These are phyloP conservation scores for Phytophthora pistaciae DNA, from an alignment of 352 stramenopile genomes.

Conservation along the genomic window DNA sequence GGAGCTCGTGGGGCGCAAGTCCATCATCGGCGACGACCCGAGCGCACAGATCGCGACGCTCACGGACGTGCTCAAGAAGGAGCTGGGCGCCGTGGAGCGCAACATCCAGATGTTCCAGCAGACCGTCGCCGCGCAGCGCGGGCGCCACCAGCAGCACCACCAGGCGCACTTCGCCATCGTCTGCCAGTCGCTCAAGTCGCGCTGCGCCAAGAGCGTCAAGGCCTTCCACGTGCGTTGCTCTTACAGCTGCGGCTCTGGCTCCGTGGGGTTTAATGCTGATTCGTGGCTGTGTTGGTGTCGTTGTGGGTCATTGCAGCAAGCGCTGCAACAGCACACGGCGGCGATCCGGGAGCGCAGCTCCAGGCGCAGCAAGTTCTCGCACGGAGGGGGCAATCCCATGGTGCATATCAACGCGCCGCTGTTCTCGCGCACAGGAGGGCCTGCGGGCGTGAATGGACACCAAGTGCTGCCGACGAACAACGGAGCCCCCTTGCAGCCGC, in stretches of 20 bases:
- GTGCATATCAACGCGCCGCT: conserved; percentile 84
- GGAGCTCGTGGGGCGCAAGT: conserved; percentile 77
- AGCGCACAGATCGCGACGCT: conserved; percentile 81
- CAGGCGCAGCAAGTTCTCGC: conserved; percentile 84
- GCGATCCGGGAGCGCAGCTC: conserved; percentile 82
- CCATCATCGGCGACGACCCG: conserved; percentile 81
- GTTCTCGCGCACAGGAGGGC: conserved; percentile 58
- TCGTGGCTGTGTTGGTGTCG: not conserved
- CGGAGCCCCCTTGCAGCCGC: conserved; percentile 29
- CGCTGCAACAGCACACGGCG: conserved; percentile 68
- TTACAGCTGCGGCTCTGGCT: not conserved
- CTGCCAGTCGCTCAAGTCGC: conserved; percentile 81
- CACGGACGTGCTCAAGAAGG: conserved; percentile 83
- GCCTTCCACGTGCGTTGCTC: conserved; percentile 69
- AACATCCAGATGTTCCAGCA: conserved; percentile 79
- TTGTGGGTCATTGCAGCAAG: conserved; percentile 48
- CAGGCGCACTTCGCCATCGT: conserved; percentile 86
- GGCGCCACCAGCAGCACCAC: conserved; percentile 71
- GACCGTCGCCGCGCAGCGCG: conserved; percentile 55
- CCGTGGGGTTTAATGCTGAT: conserved; percentile 3
- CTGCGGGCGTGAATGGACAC: conserved; percentile 20
- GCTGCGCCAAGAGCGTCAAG: conserved; percentile 85
- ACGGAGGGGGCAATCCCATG: conserved; percentile 74
- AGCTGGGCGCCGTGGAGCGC: conserved; percentile 67
- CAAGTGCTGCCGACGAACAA: conserved; percentile 34